Conservation (phyloP, 2,329 filamentous ascomycete species). For the Ophiocordyceps camponoti-leonardi region DNA sequence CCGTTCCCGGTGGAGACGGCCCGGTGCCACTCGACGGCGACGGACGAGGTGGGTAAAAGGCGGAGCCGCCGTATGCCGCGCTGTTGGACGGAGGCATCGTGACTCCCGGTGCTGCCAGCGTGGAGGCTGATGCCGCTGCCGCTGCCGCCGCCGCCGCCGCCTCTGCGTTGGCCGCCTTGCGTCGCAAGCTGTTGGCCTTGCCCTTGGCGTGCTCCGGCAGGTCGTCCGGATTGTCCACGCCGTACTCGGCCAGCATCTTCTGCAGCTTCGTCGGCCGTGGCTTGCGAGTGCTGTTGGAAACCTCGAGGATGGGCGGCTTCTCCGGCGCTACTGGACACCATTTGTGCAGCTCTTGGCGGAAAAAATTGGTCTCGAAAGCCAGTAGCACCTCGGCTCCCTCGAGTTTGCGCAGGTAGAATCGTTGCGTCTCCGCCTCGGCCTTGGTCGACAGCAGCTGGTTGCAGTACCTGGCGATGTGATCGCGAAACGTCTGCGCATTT, state of each 20-base stretch:
- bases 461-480: slow-evolving; percentile 65
- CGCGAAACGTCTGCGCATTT: slow-evolving; percentile 68
- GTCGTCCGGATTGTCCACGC: slow-evolving; percentile 79
- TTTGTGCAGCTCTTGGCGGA: slow-evolving; percentile 87
- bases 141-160: slow-evolving; percentile 23
- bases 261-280: slow-evolving; percentile 93
- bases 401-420: slow-evolving; percentile 93
- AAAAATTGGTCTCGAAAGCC: slow-evolving; percentile 90
- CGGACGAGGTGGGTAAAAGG: slow-evolving; percentile 9
- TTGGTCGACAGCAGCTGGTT: slow-evolving; percentile 66
- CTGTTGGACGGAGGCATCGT: slow-evolving; percentile 7
- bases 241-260: slow-evolving; percentile 78
- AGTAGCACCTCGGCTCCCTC: slow-evolving; percentile 91
- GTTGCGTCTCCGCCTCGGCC: slow-evolving; percentile 74
- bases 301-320: slow-evolving; percentile 69
- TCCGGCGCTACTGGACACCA: slow-evolving; percentile 82
- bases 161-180: slow-evolving; percentile 48
- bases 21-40: slow-evolving; percentile 3
- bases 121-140: slow-evolving; percentile 6
- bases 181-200: slow-evolving; percentile 57
- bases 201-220: slow-evolving; percentile 68
- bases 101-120: slow-evolving; percentile 3
- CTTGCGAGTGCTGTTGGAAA: slow-evolving; percentile 84
- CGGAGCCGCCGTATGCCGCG: slow-evolving; percentile 9
- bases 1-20: slow-evolving; percentile 9